Evolutionary conservation across 805 yeast species (phyloP), one percentile per base, ranked within the genome.

Genomic region (Candida ipomoeae): DNA sequence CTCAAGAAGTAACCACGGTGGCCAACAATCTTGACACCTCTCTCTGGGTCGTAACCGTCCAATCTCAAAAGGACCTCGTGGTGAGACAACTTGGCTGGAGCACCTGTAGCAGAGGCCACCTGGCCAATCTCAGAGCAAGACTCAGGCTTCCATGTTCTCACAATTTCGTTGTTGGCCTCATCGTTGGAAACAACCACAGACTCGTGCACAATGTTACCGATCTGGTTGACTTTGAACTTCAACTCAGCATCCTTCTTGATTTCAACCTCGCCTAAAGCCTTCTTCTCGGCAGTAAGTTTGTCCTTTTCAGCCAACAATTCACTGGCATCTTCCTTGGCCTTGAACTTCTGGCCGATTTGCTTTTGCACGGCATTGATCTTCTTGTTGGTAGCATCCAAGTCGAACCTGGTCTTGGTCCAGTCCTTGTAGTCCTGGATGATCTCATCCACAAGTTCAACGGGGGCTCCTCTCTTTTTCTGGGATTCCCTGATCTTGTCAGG

Each of bases 1-100:
- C 97, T 85, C 67, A 94, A 79, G 74, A 94, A 94, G 75, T 89
- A 94, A 58, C 99, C 99, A 77, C 99, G 89, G 80, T 94, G 99
- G 60, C 99, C 99, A 52, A 92, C 91, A 60, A 94, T 85, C 75
- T 89, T 89, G 54, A 89, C 96, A 71, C 99, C 99, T 77, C 99
- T 87, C 74, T 94, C 98, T 59, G 97, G 97, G 68, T 94, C 99
- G 70, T 91, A 94, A 58, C 99, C 99, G 67, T 94, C 97, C 60
- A 94, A 78, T 74, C 97, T 85, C 62, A 95, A 79, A 59, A 94
- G 78, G 49, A 94, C 85, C 77, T 94, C 99, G 67, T 94, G 98
- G 69, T 94, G 99, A 32, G 98, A 91, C 67, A 92, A 80, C 33
- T 72, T 72, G 51, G 95, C 96, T 56, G 83, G 83, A 45, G 79